Evolutionary conservation across 495 filamentous ascomycete species (phyloP).

Genomic region (Tricharina praecox): DNA sequence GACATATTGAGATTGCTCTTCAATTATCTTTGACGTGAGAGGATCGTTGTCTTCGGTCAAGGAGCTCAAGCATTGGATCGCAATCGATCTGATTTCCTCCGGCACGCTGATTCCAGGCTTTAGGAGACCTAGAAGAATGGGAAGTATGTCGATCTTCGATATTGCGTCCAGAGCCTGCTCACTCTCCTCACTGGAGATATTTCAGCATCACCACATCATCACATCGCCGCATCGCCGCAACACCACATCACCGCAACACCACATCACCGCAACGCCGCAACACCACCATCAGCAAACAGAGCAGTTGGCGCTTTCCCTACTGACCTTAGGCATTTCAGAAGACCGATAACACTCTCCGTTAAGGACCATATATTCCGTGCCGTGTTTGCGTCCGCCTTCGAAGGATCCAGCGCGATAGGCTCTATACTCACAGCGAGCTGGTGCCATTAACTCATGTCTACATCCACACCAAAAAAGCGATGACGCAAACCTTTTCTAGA

Average conservation of each 20-base stretch:
- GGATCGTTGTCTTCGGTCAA: conserved; percentile 36
- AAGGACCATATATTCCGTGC: conserved; percentile 23
- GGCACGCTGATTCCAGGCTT: conserved; percentile 24
- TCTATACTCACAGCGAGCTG: not conserved
- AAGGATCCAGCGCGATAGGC: not conserved
- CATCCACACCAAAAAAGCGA: not conserved
- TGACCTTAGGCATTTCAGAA: conserved; percentile 21
- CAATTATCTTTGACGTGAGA: conserved; percentile 3
- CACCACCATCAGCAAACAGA: not conserved
- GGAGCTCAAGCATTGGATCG: conserved; percentile 33
- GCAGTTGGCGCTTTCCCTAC: not conserved
- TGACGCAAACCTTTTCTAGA: conserved; percentile 2
- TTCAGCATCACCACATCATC: conserved; percentile 11
- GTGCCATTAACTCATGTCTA: not conserved
- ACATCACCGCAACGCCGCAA: conserved; percentile 4
- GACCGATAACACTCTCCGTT: conserved; percentile 23
- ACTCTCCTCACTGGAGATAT: conserved; percentile 28
- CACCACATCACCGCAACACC: too few species aligned
- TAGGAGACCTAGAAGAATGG: conserved; percentile 36
- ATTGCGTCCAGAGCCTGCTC: conserved; percentile 39
- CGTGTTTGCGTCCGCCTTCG: not conserved
- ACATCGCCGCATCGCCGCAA: too few species aligned
- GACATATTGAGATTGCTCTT: conserved; percentile 8
- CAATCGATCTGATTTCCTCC: conserved; percentile 29
- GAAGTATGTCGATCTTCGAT: conserved; percentile 32